Percentiles rank a stretch among this genome's conserved stretches.
Conservation (phyloP, 208 protist species). For the Angomonas deanei region DNA sequence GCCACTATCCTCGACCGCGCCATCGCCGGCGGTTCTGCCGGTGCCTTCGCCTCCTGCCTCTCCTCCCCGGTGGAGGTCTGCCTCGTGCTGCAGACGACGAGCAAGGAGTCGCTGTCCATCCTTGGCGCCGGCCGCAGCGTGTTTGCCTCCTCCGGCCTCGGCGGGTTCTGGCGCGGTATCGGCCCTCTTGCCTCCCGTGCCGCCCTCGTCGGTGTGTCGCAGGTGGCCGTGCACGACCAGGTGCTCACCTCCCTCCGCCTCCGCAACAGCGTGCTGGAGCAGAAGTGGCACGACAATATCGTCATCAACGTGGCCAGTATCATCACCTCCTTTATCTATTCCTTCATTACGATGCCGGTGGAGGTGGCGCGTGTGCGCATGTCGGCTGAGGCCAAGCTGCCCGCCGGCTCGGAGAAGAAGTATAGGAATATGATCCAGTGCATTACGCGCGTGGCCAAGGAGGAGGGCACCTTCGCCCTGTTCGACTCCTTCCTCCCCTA, state of each 20-base stretch:
- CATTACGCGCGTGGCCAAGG: slow-evolving; percentile 58
- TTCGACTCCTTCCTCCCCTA: slow-evolving; percentile 88
- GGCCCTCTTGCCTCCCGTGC: slow-evolving; percentile 75
- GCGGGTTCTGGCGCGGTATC: slow-evolving; percentile 81
- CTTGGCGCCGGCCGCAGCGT: slow-evolving; percentile 32
- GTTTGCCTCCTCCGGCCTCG: slow-evolving; percentile 42
- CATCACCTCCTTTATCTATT: slow-evolving; percentile 81
- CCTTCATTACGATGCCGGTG: slow-evolving; percentile 85
- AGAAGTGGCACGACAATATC: slow-evolving; percentile 51
- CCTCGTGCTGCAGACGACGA: slow-evolving; percentile 89
- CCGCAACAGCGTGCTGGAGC: slow-evolving; percentile 27
- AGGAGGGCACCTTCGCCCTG: slow-evolving; percentile 76
- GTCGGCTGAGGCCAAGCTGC: slow-evolving; percentile 72
- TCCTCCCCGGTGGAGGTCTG: slow-evolving; percentile 64
- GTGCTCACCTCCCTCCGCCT: slow-evolving; percentile 65
- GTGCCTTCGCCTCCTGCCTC: slow-evolving; percentile 56
- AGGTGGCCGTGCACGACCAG: slow-evolving; percentile 92
- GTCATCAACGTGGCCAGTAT: slow-evolving; percentile 77
- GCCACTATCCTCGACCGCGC: slow-evolving; percentile 68
- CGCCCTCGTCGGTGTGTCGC: slow-evolving; percentile 78
- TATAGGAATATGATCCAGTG: slow-evolving; percentile 82
- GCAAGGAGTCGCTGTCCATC: slow-evolving; percentile 51
- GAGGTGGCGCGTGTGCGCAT: slow-evolving; percentile 88
- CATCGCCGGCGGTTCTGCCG: slow-evolving; percentile 64
- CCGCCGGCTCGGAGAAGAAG: slow-evolving; percentile 31